Base-by-base conservation (phyloP, 805 yeast species). In the Yamadazyma kitorensis region DNA sequence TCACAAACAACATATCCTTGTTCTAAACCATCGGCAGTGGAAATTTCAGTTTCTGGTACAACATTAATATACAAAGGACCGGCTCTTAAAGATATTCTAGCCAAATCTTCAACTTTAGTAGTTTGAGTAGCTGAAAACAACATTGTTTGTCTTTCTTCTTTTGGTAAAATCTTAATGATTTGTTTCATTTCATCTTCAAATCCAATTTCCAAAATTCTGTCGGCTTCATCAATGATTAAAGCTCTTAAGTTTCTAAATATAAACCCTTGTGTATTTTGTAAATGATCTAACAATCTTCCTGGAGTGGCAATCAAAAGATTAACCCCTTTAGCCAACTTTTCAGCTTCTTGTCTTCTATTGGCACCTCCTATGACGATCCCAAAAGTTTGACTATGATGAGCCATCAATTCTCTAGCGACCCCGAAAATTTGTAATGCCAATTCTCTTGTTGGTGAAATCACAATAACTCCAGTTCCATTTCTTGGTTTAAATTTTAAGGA, bases 311-410 rank as follows among this genome's bases (percentile, higher is more conserved):
- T 82, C 49, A 93, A 68, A 48, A 93, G 57, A 55, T 93, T 94
- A 29, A 93, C 98, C 59, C 99, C 98, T 61, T 88, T 89, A 30
- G 73, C 76, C 40, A 93, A 72, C 61, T 93, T 94, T 45, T 91
- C 97, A 21, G 96, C 97, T 66, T 93, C 98, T 49, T 86, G 95
- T 62, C 98, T 80, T 62, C 98, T 79, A 63, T 94, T 93, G 29
- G 96, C 96, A 45, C 99, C 99, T 27, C 99, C 99, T 55, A 94
- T 94, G 12, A 91, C 97, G 47, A 93, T 86, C 32, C 97, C 98
- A 45, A 87, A 78, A 3, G 98, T 93, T 62, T 94, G 98, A 2
- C 93, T 76, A 61, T 88, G 97, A 52, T 74, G 72, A 33, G 77
- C 86, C 94, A 91, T 79, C 47, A 93, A 68, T 60, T 94, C 98